Base-by-base conservation (phyloP, 441 rosid genomes). In the Erysimum pusillum region DNA sequence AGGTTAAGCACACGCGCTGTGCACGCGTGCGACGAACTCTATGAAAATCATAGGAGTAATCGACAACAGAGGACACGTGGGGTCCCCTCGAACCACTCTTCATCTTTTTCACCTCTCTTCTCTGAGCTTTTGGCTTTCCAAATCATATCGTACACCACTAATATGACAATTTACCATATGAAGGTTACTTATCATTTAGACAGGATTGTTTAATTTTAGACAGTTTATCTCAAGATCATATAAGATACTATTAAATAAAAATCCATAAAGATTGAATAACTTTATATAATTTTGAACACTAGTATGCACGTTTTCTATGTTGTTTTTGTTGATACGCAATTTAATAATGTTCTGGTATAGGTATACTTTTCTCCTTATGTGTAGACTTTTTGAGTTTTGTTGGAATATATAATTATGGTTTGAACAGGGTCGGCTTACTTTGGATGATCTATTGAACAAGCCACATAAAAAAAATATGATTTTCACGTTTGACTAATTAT, bases 21-120 rank as follows among this genome's bases (percentile, higher is more conserved):
- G 77, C 77, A 76, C 77, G 80, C 83, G 75, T 80, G 83, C 80
- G 64, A 15, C 15, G 53, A 76, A 63, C 20, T 78, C 69, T 72
- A 22, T 71, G 14, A 46, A 64, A 38, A 22, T 77, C 70, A 45
- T n/a, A n/a, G n/a, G n/a, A n/a, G n/a, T 54, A 31, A 45, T 38
- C 58, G 72, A 68, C 63, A 79, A 44, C 68, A 64, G 58, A 79
- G 49, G 73, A 57, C 76, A 74, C 76, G 79, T 79, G 79, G 82
- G 82, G 67, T 12, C 73, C 82, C 13, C 28, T 54, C n/a, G 28
- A 79, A 69, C 76, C 57, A 74, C 67, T 79, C 74, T 61, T 54
- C 3, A 41, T 39, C 69, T 60, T 32, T 63, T 57, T 58, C 68
- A 46, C 41, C 12, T 56, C 63, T 68, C 75, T 68, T 25, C 28